A percentile compares a stretch with the other conserved stretches of the same genome.
These are phyloP conservation scores for Sarocladiaceae sp. DNA, from an alignment of 2,329 filamentous ascomycete species.

Conservation along the genomic window DNA sequence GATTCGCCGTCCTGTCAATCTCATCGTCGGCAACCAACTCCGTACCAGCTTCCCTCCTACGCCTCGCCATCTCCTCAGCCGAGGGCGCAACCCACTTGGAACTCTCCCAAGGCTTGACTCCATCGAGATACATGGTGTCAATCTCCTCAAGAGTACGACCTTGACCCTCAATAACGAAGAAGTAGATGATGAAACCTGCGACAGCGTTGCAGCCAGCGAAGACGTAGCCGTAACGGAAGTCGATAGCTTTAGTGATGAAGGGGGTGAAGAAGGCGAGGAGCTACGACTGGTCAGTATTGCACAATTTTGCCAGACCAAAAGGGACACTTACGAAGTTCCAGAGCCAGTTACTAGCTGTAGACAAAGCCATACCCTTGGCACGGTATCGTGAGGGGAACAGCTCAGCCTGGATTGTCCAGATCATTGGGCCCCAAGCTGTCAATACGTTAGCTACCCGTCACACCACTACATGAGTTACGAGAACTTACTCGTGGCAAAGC, in stretches of 20 bases:
- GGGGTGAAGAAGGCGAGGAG: conserved; percentile 68
- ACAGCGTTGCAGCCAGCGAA: conserved; percentile 69
- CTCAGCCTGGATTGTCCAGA: conserved; percentile 62
- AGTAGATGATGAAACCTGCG: conserved; percentile 64
- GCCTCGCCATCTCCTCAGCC: conserved; percentile 38
- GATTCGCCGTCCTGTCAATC: background rate
- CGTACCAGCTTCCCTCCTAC: conserved; percentile 36
- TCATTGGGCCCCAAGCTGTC: conserved; percentile 55
- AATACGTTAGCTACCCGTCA: background rate
- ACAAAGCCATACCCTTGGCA: conserved; percentile 55
- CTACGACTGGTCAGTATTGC: background rate
- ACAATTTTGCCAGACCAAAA: background rate
- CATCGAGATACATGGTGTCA: conserved; percentile 70
- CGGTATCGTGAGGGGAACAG: conserved; percentile 61
- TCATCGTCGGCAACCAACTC: conserved; percentile 24
- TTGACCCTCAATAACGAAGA: conserved; percentile 73
- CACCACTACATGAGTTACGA: background rate
- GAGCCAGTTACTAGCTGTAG: conserved; percentile 60
- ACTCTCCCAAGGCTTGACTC: conserved; percentile 61
- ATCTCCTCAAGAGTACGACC: conserved; percentile 74
- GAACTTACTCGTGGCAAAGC: conserved; percentile 51
- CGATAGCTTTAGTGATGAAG: conserved; percentile 68
- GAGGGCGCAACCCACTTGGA: conserved; percentile 45
- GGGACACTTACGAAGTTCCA: conserved; percentile 61
- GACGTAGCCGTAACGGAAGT: conserved; percentile 71